Evolutionary conservation across 2,329 filamentous ascomycete species (phyloP).

Genomic region (Cercospora zeina): DNA sequence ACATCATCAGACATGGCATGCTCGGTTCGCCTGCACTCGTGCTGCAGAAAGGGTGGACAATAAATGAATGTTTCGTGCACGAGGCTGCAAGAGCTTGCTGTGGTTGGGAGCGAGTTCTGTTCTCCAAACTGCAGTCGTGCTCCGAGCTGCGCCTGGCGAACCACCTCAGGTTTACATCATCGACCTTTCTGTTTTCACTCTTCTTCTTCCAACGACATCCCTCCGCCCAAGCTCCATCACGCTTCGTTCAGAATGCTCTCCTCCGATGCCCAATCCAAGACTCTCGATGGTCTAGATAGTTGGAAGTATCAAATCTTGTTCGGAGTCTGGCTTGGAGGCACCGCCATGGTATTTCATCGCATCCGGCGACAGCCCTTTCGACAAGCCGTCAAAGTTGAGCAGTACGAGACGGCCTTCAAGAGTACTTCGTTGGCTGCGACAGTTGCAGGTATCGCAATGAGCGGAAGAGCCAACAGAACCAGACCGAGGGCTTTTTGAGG

Average conservation of each 20-base stretch:
- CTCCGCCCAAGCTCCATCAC: neutral
- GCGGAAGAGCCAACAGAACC: constrained; percentile 15
- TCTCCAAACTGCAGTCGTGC: constrained; percentile 3
- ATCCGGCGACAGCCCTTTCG: constrained; percentile 42
- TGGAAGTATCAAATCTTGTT: constrained; percentile 40
- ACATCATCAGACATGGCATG: neutral
- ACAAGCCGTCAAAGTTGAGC: constrained; percentile 39
- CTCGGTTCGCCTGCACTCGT: neutral
- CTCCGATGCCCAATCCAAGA: neutral
- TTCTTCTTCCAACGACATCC: neutral
- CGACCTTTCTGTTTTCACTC: neutral
- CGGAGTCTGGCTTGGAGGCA: constrained; percentile 34
- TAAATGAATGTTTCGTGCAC: neutral
- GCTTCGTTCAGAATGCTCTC: neutral
- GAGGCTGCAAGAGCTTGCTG: neutral
- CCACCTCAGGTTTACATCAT: constrained; percentile 3
- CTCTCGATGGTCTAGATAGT: constrained; percentile 1
- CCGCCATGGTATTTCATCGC: constrained; percentile 40
- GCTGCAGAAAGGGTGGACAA: neutral
- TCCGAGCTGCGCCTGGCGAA: neutral
- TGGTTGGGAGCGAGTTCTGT: neutral
- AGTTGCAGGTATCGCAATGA: constrained; percentile 23
- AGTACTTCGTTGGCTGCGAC: constrained; percentile 37
- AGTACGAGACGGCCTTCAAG: constrained; percentile 45
- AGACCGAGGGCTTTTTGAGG: constrained; percentile 9